Percentiles rank a stretch among this genome's conserved stretches.
Conservation (phyloP, 768 basidiomycete genomes). For the Cystobasidium ongulense region DNA sequence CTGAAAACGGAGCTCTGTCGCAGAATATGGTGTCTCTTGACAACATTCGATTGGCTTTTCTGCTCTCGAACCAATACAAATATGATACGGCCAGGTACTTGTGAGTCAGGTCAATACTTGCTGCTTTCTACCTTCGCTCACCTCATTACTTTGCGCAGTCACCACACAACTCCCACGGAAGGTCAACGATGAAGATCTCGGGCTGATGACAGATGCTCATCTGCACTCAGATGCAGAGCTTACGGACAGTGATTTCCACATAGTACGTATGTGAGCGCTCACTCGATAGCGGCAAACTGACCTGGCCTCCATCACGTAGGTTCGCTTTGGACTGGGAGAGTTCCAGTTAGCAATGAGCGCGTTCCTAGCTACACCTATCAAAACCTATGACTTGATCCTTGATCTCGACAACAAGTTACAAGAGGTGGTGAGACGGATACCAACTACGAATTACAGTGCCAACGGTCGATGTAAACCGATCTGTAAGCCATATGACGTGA, state of each 20-base stretch:
- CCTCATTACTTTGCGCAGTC: not conserved
- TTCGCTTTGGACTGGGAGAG: not conserved
- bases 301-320: not conserved
- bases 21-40: not conserved
- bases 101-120: not conserved
- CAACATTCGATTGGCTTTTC: not conserved
- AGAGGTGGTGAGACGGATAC: not conserved
- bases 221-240: not conserved
- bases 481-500: too few relatives aligned
- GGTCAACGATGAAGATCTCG: slow-evolving; percentile 3
- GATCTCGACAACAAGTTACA: not conserved
- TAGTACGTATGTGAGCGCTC: not conserved
- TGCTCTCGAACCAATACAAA: not conserved
- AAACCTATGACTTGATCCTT: not conserved
- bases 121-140: not conserved
- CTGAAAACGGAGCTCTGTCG: not conserved
- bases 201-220: not conserved
- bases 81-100: not conserved
- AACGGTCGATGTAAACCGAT: slow-evolving; percentile 2
- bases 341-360: not conserved
- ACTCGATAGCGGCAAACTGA: not conserved
- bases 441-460: not conserved
- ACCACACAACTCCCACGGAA: not conserved
- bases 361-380: not conserved
- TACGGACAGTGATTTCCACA: not conserved